phyloP scores from a whole-genome alignment of 768 basidiomycete species.

The Psilocybe subaeruginosa region DNA sequence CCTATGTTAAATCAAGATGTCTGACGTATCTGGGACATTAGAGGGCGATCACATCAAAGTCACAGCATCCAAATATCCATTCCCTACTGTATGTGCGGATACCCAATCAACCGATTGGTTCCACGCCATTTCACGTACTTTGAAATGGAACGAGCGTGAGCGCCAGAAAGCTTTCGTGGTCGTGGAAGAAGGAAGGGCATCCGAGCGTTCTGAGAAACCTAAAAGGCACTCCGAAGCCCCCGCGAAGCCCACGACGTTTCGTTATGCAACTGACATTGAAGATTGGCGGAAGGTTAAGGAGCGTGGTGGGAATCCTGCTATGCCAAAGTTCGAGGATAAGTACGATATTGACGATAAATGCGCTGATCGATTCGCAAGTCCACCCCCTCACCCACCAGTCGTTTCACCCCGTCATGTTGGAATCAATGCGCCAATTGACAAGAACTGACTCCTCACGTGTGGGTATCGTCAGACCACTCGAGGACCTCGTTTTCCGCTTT shows the following conservation, averaged over 20 bases:
- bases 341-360: conserved; percentile 97
- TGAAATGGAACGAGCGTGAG: conserved; percentile 99
- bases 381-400: conserved; percentile 50
- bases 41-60: conserved; percentile 99
- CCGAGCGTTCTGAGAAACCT: conserved; percentile 30
- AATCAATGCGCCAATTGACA: conserved; percentile 30
- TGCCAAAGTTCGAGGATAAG: conserved; percentile 65
- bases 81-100: conserved; percentile 97
- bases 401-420: conserved; percentile 54
- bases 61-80: conserved; percentile 95
- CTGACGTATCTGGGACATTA: conserved; percentile 30
- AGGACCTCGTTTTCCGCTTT: too few relatives aligned
- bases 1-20: neutral
- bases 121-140: conserved; percentile 91
- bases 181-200: conserved; percentile 81
- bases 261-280: conserved; percentile 22
- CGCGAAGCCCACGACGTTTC: conserved; percentile 10
- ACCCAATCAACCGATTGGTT: conserved; percentile 99
- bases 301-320: conserved; percentile 49
- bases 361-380: conserved; percentile 60
- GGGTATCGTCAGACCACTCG: too few relatives aligned
- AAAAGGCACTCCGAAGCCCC: conserved; percentile 30
- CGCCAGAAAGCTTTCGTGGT: conserved; percentile 99
- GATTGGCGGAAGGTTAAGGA: conserved; percentile 47
- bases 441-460: too few relatives aligned